Base-by-base conservation (phyloP, 768 basidiomycete genomes). In the Mycena kentingensis region DNA sequence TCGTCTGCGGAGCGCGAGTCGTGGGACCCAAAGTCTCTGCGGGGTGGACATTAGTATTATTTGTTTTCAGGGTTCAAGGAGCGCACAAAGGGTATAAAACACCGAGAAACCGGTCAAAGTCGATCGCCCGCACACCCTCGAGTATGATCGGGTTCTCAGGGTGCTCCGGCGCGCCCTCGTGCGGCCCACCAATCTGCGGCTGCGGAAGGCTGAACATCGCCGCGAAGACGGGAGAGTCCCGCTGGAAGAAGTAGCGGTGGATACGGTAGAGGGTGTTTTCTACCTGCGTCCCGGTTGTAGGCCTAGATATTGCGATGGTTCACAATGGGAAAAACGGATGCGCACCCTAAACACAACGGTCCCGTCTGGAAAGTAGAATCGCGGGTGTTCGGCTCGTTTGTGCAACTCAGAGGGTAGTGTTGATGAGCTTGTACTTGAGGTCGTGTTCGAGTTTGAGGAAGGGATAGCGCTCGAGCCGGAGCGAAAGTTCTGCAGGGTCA, bases 41-140 rank as follows among this genome's bases (percentile, higher is more conserved):
- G n/a, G 21, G 11, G 18, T 4, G 6, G 32, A 2, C 5, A 11
- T 3, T 22, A 11, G 18, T 10, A 16, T 13, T 8, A 3, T 31
- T 2, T n/a, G n/a, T n/a, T n/a, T n/a, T n/a, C n/a, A n/a, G n/a
- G n/a, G n/a, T n/a, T n/a, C n/a, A n/a, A n/a, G n/a, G n/a, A n/a
- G 70, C 75, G 48, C 54, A 82, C 81, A 70, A 67, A 29, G 78
- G 77, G 55, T 83, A 83, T 31, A 83, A 73, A 1, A 83, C 67
- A 66, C 74, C 74, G 2, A 83, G 72, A 46, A 83, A 73, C 6
- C 75, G 72, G 42, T 75, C 70, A 55, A 83, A 83, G 52, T 81
- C 80, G 34, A 68, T 63, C 6, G 71, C 64, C 32, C 61, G 64
- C 31, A 77, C 67, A 12, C 75, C 74, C 7, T 77, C 71, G 3